Evolutionary conservation across 495 filamentous ascomycete genomes (phyloP), one percentile per base, ranked within the genome.

Genomic region (Cladorrhinum samala): DNA sequence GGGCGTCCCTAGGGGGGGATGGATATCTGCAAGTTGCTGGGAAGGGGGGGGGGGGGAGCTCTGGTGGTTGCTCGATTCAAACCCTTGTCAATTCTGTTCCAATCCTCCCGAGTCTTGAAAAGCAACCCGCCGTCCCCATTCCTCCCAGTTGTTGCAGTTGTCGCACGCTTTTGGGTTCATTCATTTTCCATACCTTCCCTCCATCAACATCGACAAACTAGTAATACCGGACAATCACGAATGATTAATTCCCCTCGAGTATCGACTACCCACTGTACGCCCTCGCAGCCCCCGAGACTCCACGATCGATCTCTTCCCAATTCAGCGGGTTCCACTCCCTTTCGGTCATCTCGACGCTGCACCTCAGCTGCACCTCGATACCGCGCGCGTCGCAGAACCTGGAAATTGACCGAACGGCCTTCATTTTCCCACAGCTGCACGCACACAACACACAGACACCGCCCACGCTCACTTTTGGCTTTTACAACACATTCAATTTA

Each of bases 101-200:
- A 47, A 50, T 51, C 18, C 50, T 46, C 27, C 37, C 50, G 50
- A 55, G 46, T 49, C 33, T 56, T 56, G 53, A 58, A 60, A 58
- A 57, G 53, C 54, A 36, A 46, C 50, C 53, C 45, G 50, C 48
- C 48, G 43, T 57, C 45, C 47, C 48, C 48, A 38, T 57, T 54
- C 46, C 54, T 53, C 39, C 53, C 53, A 46, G 45, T 25, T 59
- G 45, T 23, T 52, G 59, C 27, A 5, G n/a, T n/a, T n/a, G 11
- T 33, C 27, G 27, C 27, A 33, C 27, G 5, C 27, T 33, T 33
- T 33, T 33, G 50, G 53, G 37, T 45, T 57, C 54, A 55, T 59
- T 58, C 51, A 46, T 56, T 50, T 57, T n/a, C 33, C 52, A 23
- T 46, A 39, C 52, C 24, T 36, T 49, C 55, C 39, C 20, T 23